Evolutionary conservation across 306 rosid species (phyloP), one percentile per base, ranked within the genome.

Genomic region (Acacia melanoxylon): DNA sequence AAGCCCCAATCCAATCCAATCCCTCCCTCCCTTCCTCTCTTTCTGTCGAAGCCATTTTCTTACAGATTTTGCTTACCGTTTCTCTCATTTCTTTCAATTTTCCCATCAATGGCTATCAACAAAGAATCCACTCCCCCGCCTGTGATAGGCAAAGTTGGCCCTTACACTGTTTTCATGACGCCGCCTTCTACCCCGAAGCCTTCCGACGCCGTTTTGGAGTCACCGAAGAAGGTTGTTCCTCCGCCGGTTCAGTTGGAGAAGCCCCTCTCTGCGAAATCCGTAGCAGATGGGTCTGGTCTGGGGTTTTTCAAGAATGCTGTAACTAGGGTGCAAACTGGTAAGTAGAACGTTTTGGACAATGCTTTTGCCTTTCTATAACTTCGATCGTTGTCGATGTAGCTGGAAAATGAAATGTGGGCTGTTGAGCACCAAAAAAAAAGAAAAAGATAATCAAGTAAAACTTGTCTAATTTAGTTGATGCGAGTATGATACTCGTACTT

Each of bases 151-250:
- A 96, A 96, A 87, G 94, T 96, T 62, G 99, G 99, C 0, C 99
- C 99, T 35, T 96, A 96, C 92, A 96, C 99, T 13, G 99, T 96
- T 16, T 96, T 96, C 89, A 87, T 92, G 92, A 96, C 99, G 58
- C 99, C 99, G 14, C 98, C 99, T 22, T 81, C 99, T 41, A 90
- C 98, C 0, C 94, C 98, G 1, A 86, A 86, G 41, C 97, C 97
- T 35, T 25, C 89, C 22, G 79, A 84, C 19, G 52, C 90, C 2
- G 71, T 76, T 31, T 69, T 87, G 45, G 90, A 80, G 29, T 90
- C 97, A 4, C 97, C 99, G 31, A 90, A 83, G 86, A 96, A 92
- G 90, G 85, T 92, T 82, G 86, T 78, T 2, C 86, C 72, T 27
- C 84, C 89, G 8, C 91, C 95, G 0, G 91, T 91, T 73, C 99